Base-by-base conservation (phyloP, 1,139 yeast genomes). In the Trichomonascaceae sp. region DNA sequence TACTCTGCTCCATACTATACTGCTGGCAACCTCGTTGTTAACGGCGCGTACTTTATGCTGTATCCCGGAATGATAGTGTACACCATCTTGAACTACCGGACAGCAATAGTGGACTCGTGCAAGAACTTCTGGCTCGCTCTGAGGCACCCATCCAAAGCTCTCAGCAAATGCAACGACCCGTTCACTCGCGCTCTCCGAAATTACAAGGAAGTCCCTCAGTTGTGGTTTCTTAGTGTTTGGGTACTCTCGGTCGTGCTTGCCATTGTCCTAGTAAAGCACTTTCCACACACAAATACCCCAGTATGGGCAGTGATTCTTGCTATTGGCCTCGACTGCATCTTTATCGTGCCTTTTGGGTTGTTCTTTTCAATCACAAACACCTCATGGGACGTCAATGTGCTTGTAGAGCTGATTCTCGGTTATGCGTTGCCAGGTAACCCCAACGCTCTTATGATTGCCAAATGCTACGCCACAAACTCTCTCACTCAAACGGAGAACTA, bases 341-440 rank as follows among this genome's bases (percentile, higher is more conserved):
- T 73, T 47, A 59, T 69, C 17, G 45, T 65, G 16, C 66, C 78
- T 4, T 50, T 71, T 6, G 74, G 70, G 8, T 59, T 72, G 16
- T 39, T 69, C 29, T 42, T 64, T 53, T 46, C 64, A 73, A 64
- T 65, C 15, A 70, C 79, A 4, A 75, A 75, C 29, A 56, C 59
- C 39, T 51, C 60, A 16, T 57, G 72, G 40, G 71, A 72, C 13
- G 60, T 74, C 40, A 71, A 72, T 41, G 73, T 74, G 4, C 56
- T 74, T 2, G 48, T 72, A 28, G 69, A 61, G 43, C 63, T 77
- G 4, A 64, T 69, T 16, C 69, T 76, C 16, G 78, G 81, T 22
- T 72, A 72, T 43, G 73, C 76, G 4, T 43, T 71, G 32, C 78
- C 76, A 26, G 77, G 77, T 38, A 71, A 73, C 38, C 76, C 75